Evolutionary conservation across 2,329 filamentous ascomycete species (phyloP).

Genomic region (Alternaria sp.): DNA sequence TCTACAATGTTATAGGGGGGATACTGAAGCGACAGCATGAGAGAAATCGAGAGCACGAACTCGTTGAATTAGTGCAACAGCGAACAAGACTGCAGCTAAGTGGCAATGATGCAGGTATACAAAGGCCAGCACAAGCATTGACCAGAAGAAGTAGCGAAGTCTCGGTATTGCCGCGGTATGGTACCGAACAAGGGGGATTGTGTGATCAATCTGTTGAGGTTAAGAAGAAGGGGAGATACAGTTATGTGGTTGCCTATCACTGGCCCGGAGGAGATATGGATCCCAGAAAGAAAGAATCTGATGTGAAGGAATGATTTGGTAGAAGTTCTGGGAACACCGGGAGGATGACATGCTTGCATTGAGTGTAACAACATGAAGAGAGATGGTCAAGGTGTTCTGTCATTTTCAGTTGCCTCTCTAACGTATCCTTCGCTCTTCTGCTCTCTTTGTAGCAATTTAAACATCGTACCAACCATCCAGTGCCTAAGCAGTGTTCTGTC

Average conservation of each 20-base stretch:
- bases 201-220: conserved; percentile 3
- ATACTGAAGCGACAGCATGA: background rate
- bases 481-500: background rate
- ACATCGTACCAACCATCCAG: background rate
- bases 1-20: background rate
- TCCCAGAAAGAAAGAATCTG: background rate
- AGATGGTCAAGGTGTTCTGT: no score
- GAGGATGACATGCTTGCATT: background rate
- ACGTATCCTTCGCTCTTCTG: no score
- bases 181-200: background rate
- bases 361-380: background rate
- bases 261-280: background rate
- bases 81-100: background rate
- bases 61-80: background rate
- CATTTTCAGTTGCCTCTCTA: background rate
- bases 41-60: background rate
- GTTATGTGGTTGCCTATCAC: conserved; percentile 3
- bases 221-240: conserved; percentile 8
- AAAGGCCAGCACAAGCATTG: background rate
- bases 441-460: background rate
- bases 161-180: conserved; percentile 8
- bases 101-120: background rate
- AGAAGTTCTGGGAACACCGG: background rate
- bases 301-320: background rate
- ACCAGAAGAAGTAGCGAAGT: conserved; percentile 1